Conservation (phyloP, 768 basidiomycete genomes). For the Grammothele lineata region DNA sequence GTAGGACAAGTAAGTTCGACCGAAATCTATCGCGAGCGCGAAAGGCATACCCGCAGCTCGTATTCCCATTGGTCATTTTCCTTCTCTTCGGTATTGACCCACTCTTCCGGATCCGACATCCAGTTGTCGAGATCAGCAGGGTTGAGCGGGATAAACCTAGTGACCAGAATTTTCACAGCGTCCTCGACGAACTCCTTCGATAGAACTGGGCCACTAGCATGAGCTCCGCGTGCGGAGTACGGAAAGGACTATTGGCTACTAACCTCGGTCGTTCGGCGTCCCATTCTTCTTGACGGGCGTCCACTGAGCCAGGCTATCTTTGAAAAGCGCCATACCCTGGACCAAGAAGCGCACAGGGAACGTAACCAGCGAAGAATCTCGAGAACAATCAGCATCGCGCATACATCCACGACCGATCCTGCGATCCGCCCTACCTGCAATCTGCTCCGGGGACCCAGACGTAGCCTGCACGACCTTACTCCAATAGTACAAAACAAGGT, state of each 20-base stretch:
- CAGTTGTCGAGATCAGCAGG: slow-evolving; percentile 78
- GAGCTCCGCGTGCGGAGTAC: neutral
- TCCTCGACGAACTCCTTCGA: slow-evolving; percentile 68
- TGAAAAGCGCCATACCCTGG: slow-evolving; percentile 83
- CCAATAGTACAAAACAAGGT: slow-evolving; percentile 80
- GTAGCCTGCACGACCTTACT: slow-evolving; percentile 73
- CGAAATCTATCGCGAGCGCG: neutral
- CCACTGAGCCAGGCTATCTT: slow-evolving; percentile 79
- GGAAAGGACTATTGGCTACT: neutral
- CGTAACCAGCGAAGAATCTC: slow-evolving; percentile 61
- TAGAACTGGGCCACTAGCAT: slow-evolving; percentile 40
- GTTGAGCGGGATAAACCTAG: slow-evolving; percentile 81
- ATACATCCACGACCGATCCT: too few relatives aligned
- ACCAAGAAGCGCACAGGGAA: slow-evolving; percentile 81
- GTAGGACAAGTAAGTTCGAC: neutral
- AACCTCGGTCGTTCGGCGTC: slow-evolving; percentile 49
- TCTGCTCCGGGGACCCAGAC: slow-evolving; percentile 42
- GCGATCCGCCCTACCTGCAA: slow-evolving; percentile 63
- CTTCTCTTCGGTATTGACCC: slow-evolving; percentile 85
- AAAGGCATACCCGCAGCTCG: slow-evolving; percentile 70
- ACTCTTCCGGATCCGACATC: slow-evolving; percentile 90
- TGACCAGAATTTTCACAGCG: slow-evolving; percentile 72
- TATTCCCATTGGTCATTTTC: slow-evolving; percentile 93
- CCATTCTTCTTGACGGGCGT: slow-evolving; percentile 60
- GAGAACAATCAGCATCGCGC: too few relatives aligned